Base-by-base conservation (phyloP, 306 rosid genomes). In the Vicia villosa region DNA sequence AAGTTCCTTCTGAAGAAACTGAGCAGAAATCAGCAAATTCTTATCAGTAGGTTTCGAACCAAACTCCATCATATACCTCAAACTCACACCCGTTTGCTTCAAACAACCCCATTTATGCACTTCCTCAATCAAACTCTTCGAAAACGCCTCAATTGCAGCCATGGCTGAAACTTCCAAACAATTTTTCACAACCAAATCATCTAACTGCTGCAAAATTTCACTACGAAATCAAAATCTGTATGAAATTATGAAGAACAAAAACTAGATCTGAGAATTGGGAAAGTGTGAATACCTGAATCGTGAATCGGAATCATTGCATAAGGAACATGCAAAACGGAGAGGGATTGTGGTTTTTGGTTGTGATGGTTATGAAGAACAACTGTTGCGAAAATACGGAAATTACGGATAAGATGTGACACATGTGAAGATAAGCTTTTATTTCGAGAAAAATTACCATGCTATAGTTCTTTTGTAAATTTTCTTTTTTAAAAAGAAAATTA, bases 1-100 rank as follows among this genome's bases (percentile, higher is more conserved):
- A 17, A 92, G 89, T 78, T 89, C 98, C 71, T 89, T 89, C 64
- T 87, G 96, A 71, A 92, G 89, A 63, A 92, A 92, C 81, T 89
- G 92, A 7, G 98, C 90, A n/a, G 98, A 87, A 45, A 92, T 76
- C 2, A 89, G 61, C 70, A 92, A 62, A 79, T 89, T 86, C 49
- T 63, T 79, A 0, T 56, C 15, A 9, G 78, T 73, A 5, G 98
- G 96, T 49, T 71, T 66, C 7, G 86, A 87, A 41, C 97, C 96
- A 37, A 92, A 92, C 43, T 89, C 95, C 96, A 86, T 92, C 98
- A 92, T 92, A 72, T 92, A 84, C 82, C 87, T 74, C 75, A 92
- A 81, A 36, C 92, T 87, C 2, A 92, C 98, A 24, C 96, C 96
- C 1, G 87, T 92, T 76, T 87, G 95, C 80, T 83, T 86, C 95